Percentiles rank a stretch among this genome's conserved stretches.
These are phyloP conservation scores for Dactylella cylindrospora DNA, from an alignment of 2,329 filamentous ascomycete species.

Conservation along the genomic window DNA sequence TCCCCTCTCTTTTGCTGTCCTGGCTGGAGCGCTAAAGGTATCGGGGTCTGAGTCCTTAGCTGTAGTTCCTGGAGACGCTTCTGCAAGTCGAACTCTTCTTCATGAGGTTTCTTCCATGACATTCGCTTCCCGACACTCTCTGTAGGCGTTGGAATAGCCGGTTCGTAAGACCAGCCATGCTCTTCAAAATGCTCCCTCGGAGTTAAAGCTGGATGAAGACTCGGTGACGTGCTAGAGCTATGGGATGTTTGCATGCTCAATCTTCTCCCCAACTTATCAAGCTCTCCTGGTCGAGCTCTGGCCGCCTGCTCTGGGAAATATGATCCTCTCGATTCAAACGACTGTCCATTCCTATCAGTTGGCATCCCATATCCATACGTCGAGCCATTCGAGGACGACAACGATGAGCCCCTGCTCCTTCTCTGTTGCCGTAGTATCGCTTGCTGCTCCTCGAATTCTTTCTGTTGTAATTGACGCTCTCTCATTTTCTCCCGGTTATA, in stretches of 20 bases:
- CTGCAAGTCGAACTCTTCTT: constrained; percentile 42
- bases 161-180: constrained; percentile 38
- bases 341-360: no score
- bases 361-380: constrained; percentile 9
- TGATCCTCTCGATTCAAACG: constrained; percentile 20
- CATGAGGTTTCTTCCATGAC: constrained; percentile 34
- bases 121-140: constrained; percentile 25
- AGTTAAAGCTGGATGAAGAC: constrained; percentile 34
- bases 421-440: constrained; percentile 68
- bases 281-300: constrained; percentile 33
- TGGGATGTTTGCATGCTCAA: constrained; percentile 37
- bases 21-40: constrained; percentile 18
- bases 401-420: constrained; percentile 48
- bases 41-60: constrained; percentile 24
- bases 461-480: constrained; percentile 16
- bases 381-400: constrained; percentile 38
- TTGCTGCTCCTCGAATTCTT: constrained; percentile 50
- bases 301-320: constrained; percentile 30
- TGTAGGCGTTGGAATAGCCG: constrained; percentile 37
- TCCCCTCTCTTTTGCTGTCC: constrained; percentile 14
- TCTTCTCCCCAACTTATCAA: constrained; percentile 40
- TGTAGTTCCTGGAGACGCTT: constrained; percentile 42
- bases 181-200: constrained; percentile 38
- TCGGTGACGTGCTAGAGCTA: constrained; percentile 38
- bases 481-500: constrained; percentile 43